These are phyloP conservation scores for Sporobolomyces phaffii DNA, from an alignment of 768 basidiomycete genomes.

Conservation along the genomic window DNA sequence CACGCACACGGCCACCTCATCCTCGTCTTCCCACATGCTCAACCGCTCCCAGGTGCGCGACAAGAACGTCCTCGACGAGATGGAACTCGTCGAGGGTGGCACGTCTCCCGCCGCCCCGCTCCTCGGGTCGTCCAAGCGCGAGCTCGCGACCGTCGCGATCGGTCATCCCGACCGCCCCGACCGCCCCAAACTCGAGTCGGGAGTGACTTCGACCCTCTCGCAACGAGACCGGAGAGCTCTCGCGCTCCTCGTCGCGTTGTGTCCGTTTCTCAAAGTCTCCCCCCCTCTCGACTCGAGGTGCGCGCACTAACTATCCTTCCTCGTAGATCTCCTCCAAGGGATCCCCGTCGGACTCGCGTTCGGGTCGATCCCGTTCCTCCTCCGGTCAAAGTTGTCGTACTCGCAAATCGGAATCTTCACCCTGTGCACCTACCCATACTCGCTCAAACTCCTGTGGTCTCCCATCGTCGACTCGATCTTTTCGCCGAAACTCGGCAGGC, in stretches of 20 bases:
- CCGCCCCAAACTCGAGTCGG: neutral
- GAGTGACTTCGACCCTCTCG: slow-evolving; percentile 51
- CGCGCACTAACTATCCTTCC: slow-evolving; percentile 1
- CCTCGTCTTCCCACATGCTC: slow-evolving; percentile 7
- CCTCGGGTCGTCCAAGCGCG: no score
- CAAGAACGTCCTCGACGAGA: slow-evolving; percentile 16
- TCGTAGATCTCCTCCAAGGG: slow-evolving; percentile 60
- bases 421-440: slow-evolving; percentile 88
- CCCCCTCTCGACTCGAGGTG: slow-evolving; percentile 10
- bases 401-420: slow-evolving; percentile 93
- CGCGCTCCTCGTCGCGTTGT: slow-evolving; percentile 74
- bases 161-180: slow-evolving; percentile 3
- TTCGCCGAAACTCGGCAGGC: slow-evolving; percentile 71
- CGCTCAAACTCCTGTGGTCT: slow-evolving; percentile 92
- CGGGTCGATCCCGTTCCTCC: slow-evolving; percentile 92
- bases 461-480: slow-evolving; percentile 93
- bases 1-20: neutral
- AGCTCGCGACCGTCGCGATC: neutral
- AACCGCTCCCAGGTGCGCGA: slow-evolving; percentile 1
- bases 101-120: no score
- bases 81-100: slow-evolving; percentile 27
- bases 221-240: slow-evolving; percentile 76
- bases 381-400: slow-evolving; percentile 91
- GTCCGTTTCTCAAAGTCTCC: no score
- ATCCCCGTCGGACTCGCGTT: slow-evolving; percentile 91